A percentile compares a stretch with the other conserved stretches of the same genome.
phyloP scores from a whole-genome alignment of 148 eudicot species.

The Limonium bicolor region DNA sequence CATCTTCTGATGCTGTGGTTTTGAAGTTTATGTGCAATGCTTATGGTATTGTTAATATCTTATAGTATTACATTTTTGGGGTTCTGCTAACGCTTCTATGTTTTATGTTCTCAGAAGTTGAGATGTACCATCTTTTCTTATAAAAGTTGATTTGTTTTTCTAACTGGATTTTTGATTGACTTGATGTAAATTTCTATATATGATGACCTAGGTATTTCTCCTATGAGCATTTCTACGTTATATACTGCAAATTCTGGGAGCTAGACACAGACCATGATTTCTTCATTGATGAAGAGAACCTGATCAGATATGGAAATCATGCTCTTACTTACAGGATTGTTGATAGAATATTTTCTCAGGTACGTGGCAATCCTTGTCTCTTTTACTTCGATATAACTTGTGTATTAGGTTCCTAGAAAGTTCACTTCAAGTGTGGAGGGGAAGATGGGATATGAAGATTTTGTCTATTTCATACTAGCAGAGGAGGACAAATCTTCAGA shows the following conservation, averaged over 20 bases:
- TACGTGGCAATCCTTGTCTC: conserved; percentile 9
- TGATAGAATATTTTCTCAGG: conserved; percentile 94
- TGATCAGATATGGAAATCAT: conserved; percentile 90
- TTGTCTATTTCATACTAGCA: conserved; percentile 84
- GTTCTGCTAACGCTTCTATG: no score
- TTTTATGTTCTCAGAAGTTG: no score
- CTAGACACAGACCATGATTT: conserved; percentile 94
- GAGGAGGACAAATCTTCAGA: conserved; percentile 98
- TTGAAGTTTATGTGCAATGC: no score
- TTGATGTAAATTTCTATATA: no score
- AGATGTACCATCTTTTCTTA: no score
- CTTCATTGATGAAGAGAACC: conserved; percentile 87
- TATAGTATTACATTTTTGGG: no score
- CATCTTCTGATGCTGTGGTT: no score
- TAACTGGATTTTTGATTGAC: no score
- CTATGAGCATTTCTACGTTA: conserved; percentile 91
- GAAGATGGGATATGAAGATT: conserved; percentile 98
- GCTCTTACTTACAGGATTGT: conserved; percentile 94
- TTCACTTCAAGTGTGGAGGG: conserved; percentile 89
- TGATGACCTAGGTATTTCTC: conserved; percentile 63
- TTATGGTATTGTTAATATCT: no score
- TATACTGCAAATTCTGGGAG: conserved; percentile 98
- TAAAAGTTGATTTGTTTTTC: background rate
- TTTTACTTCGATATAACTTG: background rate
- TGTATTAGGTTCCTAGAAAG: conserved; percentile 61